These are phyloP conservation scores for Boletus edulis DNA, from an alignment of 768 basidiomycete genomes.

Conservation along the genomic window DNA sequence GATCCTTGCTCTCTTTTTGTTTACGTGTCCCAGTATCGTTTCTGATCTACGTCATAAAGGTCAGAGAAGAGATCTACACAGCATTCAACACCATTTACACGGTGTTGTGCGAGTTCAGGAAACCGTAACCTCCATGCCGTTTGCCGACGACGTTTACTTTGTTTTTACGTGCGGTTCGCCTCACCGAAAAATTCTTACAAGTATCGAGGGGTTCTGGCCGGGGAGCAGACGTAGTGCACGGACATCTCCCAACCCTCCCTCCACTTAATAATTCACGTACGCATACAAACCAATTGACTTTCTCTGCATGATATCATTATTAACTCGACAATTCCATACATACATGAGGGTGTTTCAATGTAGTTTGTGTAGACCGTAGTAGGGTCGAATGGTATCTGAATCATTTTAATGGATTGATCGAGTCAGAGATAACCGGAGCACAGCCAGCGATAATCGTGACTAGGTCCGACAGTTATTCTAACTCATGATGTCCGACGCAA, in stretches of 20 bases:
- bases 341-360: not conserved
- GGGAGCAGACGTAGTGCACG: constrained; percentile 36
- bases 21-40: not conserved
- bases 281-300: constrained; percentile 23
- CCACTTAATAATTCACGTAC: constrained; percentile 26
- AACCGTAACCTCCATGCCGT: constrained; percentile 46
- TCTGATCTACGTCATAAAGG: constrained; percentile 42
- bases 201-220: constrained; percentile 28
- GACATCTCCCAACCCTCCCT: constrained; percentile 31
- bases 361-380: constrained; percentile 2
- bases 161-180: not conserved
- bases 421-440: not conserved
- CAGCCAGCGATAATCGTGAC: constrained; percentile 4
- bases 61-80: constrained; percentile 98
- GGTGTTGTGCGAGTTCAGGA: constrained; percentile 93
- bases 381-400: not conserved
- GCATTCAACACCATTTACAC: constrained; percentile 99
- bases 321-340: constrained; percentile 14
- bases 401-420: not conserved
- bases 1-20: not conserved
- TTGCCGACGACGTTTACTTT: constrained; percentile 2
- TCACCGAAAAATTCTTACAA: constrained; percentile 22
- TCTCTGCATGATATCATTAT: constrained; percentile 30
- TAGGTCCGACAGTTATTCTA: not conserved
- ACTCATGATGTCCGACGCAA: constrained; percentile 20